These are phyloP conservation scores for Lodderomyces parapsilosis DNA, from an alignment of 1,139 yeast species.

Conservation along the genomic window DNA sequence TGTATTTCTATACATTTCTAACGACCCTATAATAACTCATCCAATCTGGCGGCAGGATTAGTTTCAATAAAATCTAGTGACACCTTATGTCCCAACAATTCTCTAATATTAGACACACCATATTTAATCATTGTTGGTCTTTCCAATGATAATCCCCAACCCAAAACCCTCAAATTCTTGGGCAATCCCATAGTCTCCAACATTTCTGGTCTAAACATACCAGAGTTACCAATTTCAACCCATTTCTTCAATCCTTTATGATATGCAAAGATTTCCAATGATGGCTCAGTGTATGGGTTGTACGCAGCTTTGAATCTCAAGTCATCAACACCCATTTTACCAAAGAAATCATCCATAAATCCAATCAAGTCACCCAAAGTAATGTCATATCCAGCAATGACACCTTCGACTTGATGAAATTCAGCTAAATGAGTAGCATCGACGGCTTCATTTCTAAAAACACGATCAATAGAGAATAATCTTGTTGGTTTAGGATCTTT, in stretches of 20 bases:
- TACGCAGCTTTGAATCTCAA: constrained; percentile 97
- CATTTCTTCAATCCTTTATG: constrained; percentile 92
- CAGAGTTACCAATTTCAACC: constrained; percentile 99
- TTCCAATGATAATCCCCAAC: constrained; percentile 97
- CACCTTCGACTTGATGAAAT: constrained; percentile 99
- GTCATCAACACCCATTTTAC: constrained; percentile 94
- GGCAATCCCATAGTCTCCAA: constrained; percentile 98
- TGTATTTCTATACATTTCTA: background rate
- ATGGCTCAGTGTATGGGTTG: constrained; percentile 98
- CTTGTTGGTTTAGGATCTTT: constrained; percentile 88
- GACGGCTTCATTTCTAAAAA: constrained; percentile 98
- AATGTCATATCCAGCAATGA: constrained; percentile 91
- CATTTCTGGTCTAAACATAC: constrained; percentile 99
- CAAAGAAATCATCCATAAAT: constrained; percentile 96
- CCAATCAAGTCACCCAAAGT: constrained; percentile 97
- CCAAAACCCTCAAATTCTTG: constrained; percentile 87
- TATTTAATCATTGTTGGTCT: constrained; percentile 99
- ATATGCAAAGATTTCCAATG: constrained; percentile 96
- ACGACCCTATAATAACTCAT: constrained; percentile 39
- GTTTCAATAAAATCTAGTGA: constrained; percentile 89
- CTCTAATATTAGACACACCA: constrained; percentile 93
- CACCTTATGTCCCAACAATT: constrained; percentile 91
- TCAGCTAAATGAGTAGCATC: constrained; percentile 99
- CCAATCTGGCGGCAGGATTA: constrained; percentile 97
- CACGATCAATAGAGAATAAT: constrained; percentile 94